Evolutionary conservation across 139 green algal species (phyloP).

Genomic region (Zygnema circumcarinatum): DNA sequence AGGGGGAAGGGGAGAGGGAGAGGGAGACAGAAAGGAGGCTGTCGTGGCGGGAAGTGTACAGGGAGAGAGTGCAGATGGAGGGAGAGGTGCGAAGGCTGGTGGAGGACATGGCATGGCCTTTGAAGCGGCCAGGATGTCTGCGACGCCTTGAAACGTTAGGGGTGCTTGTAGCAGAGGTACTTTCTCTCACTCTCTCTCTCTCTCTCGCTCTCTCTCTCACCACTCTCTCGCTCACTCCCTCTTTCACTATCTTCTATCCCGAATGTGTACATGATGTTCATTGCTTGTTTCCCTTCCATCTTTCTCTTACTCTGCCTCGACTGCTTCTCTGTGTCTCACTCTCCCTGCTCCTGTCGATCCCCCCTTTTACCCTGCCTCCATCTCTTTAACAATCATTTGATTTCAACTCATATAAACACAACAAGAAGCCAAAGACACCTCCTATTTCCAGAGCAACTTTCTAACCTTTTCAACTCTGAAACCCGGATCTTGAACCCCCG

Average conservation of each 20-base stretch:
- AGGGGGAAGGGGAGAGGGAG: not conserved
- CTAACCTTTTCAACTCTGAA: no score
- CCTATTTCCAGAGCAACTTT: no score
- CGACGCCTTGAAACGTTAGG: not conserved
- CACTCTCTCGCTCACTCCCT: not conserved
- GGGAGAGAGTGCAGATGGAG: conserved; percentile 19
- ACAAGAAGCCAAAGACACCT: no score
- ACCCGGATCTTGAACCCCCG: no score
- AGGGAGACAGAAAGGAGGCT: not conserved
- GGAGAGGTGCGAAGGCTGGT: conserved; percentile 14
- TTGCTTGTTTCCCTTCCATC: not conserved
- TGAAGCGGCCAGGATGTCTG: conserved; percentile 5
- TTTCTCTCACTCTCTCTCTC: not conserved
- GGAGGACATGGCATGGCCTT: conserved; percentile 39
- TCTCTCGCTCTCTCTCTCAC: not conserved
- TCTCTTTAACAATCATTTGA: no score
- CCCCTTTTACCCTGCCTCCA: no score
- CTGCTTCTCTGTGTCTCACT: not conserved
- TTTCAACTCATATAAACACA: no score
- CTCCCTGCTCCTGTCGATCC: not conserved
- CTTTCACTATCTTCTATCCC: not conserved
- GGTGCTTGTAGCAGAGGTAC: conserved; percentile 31
- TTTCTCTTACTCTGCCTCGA: not conserved
- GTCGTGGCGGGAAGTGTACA: conserved; percentile 24
- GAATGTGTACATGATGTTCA: not conserved